These are phyloP conservation scores for Coniochaeta pulveracea DNA, from an alignment of 2,329 filamentous ascomycete genomes.

Conservation along the genomic window DNA sequence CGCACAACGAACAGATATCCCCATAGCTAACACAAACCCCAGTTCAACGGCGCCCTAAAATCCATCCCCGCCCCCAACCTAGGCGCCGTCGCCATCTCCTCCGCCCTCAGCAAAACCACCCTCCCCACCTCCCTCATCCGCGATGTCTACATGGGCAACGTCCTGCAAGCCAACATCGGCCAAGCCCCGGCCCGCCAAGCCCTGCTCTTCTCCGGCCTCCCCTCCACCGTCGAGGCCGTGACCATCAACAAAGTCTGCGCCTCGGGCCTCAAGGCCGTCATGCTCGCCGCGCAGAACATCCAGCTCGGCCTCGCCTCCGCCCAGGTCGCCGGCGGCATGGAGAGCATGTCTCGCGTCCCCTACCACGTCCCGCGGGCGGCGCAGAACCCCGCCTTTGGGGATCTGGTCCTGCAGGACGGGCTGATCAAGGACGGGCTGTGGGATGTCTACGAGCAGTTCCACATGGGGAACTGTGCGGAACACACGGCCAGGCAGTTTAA, in stretches of 20 bases:
- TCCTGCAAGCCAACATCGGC: slow-evolving; percentile 71
- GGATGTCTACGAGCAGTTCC: slow-evolving; percentile 93
- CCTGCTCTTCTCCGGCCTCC: slow-evolving; percentile 74
- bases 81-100: slow-evolving; percentile 83
- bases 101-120: slow-evolving; percentile 75
- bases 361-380: slow-evolving; percentile 82
- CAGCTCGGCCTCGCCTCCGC: slow-evolving; percentile 82
- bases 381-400: slow-evolving; percentile 73
- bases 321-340: slow-evolving; percentile 91
- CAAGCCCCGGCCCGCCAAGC: slow-evolving; percentile 92
- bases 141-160: slow-evolving; percentile 97
- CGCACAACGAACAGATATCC: too few species aligned
- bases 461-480: slow-evolving; percentile 97
- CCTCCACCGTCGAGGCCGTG: slow-evolving; percentile 70
- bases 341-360: slow-evolving; percentile 92
- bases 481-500: slow-evolving; percentile 81
- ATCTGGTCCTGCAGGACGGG: slow-evolving; percentile 81
- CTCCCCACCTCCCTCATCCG: slow-evolving; percentile 72
- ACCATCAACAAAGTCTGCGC: slow-evolving; percentile 99
- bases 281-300: slow-evolving; percentile 85
- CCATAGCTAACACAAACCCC: slow-evolving; percentile 9
- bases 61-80: slow-evolving; percentile 78
- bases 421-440: slow-evolving; percentile 90
- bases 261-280: slow-evolving; percentile 86
- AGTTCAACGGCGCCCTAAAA: slow-evolving; percentile 92